Base-by-base conservation (phyloP, 169 alveolate genomes). In the Neospora caninum region DNA sequence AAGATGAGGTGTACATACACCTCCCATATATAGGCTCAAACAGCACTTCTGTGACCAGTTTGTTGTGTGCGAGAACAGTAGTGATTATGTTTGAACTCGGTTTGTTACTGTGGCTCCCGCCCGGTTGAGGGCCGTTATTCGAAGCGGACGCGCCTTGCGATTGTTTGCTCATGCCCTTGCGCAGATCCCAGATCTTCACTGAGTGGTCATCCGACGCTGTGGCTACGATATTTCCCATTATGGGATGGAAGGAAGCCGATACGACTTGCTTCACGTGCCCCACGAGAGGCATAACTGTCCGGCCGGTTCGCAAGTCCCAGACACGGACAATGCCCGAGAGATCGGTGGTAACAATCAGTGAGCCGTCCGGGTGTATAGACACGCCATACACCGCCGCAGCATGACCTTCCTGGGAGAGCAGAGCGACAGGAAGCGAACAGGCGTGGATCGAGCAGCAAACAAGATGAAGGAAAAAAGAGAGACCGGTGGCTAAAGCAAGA, bases 231-330 rank as follows among this genome's bases (percentile, higher is more conserved):
- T 95, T 96, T 43, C 98, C 95, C 95, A 97, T 86, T 41, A 83
- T 91, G 58, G 97, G 97, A 93, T 94, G 94, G 88, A 98, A 96
- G 88, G 96, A 96, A 88, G 97, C 95, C 91, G 97, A 80, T 25
- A 96, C 92, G 41, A 97, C 97, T 89, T 97, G 96, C 91, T 97
- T 96, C 38, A 96, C 97, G 94, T 98, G 99, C 0, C 98, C 98
- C 49, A 86, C 93, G 34, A 97, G 93, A 27, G 96, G 94, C 58
- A 97, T 78, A 36, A 98, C 97, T 53, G 96, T 91, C 91, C 97
- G 96, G 29, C 99, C 99, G 29, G 97, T 93, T 80, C 99, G 95
- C 53, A 98, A 93, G 95, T 98, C 99, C 99, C 99, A 98, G 7
- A 97, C 94, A 42, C 96, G 70, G 20, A 97, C 97, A 53, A 95